phyloP scores from a whole-genome alignment of 2,329 filamentous ascomycete species.

The Aspergillus quadricinctus region DNA sequence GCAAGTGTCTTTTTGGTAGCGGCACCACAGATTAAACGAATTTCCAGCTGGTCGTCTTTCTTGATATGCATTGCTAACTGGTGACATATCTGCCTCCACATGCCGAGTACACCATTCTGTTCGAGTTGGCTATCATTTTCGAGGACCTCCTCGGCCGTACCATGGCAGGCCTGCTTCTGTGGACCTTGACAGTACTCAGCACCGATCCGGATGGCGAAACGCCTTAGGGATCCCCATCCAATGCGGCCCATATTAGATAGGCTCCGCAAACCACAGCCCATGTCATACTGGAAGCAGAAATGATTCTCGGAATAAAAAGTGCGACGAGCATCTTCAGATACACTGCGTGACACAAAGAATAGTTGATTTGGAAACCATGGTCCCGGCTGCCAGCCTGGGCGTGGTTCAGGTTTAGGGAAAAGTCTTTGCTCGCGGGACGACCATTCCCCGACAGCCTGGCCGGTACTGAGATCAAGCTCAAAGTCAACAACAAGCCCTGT shows the following conservation, averaged over 20 bases:
- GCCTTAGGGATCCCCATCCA: neutral
- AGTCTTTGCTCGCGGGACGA: too few species aligned
- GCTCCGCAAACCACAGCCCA: neutral
- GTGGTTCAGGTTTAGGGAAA: too few species aligned
- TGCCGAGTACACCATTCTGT: neutral
- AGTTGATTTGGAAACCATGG: neutral
- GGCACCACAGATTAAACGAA: constrained; percentile 1
- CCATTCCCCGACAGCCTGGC: too few species aligned
- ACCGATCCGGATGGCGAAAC: neutral
- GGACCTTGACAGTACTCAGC: too few species aligned
- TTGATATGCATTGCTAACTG: neutral
- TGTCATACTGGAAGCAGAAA: neutral
- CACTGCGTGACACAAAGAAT: neutral
- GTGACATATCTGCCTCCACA: neutral
- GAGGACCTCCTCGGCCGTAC: neutral
- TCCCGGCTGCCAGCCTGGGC: too few species aligned
- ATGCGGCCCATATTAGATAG: neutral
- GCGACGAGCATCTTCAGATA: neutral
- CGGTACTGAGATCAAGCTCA: too few species aligned
- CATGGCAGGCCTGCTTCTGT: too few species aligned
- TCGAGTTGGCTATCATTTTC: neutral
- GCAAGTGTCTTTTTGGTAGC: neutral
- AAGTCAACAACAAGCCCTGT: too few species aligned
- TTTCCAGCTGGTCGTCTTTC: neutral
- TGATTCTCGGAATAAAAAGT: neutral